Conservation (phyloP, 371 early-diverging fungal genomes). For the Thermomucor indicae-seudaticae region DNA sequence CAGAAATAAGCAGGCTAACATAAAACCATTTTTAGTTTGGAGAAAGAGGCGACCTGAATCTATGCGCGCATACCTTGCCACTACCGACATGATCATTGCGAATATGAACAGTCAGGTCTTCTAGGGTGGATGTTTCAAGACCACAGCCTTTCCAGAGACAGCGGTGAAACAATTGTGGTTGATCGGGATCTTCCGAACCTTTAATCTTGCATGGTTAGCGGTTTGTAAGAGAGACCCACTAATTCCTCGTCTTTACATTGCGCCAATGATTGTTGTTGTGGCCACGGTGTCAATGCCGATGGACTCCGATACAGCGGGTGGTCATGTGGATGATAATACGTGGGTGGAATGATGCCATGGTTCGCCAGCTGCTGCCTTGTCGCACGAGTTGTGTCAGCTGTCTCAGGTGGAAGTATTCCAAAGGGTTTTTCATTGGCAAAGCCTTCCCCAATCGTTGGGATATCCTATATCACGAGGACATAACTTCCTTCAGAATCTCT, state of each 20-base stretch:
- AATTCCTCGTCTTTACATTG: no score
- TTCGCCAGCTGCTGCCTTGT: slow-evolving; percentile 7
- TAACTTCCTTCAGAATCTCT: no score
- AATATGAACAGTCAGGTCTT: slow-evolving; percentile 16
- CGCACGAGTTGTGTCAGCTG: no score
- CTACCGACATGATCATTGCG: slow-evolving; percentile 18
- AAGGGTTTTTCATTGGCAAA: no score
- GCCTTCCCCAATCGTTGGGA: slow-evolving; percentile 9
- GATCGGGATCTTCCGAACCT: no score
- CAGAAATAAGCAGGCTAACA: slow-evolving; percentile 68
- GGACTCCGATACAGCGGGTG: no score
- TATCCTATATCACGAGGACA: no score
- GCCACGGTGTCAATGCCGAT: slow-evolving; percentile 5
- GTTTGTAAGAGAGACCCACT: no score
- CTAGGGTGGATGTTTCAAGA: slow-evolving; percentile 4
- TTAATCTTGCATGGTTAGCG: no score
- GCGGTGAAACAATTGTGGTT: no score
- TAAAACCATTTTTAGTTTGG: not conserved
- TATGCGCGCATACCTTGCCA: slow-evolving; percentile 13
- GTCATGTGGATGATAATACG: slow-evolving; percentile 4
- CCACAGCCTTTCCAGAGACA: slow-evolving; percentile 14
- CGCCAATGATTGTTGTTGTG: no score
- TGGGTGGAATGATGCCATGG: slow-evolving; percentile 7
- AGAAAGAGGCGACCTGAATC: not conserved
- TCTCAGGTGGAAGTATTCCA: not conserved